Conservation (phyloP, 75 land plant genomes). For the Larix kaempferi region DNA sequence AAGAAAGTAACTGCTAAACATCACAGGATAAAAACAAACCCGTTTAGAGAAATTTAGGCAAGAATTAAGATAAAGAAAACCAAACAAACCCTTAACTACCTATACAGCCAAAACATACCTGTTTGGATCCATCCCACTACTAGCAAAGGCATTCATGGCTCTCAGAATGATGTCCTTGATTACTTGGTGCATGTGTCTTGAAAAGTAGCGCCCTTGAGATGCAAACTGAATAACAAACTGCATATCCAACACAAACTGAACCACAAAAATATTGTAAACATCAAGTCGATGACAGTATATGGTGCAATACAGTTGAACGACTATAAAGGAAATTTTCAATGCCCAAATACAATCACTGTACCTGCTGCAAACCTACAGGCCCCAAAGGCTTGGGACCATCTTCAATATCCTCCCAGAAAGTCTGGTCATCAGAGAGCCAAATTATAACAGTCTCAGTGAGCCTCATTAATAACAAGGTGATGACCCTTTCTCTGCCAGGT, state of each 20-base stretch:
- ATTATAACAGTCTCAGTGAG: conserved; percentile 84
- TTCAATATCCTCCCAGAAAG: conserved; percentile 95
- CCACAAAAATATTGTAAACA: conserved; percentile 7
- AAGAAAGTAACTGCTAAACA: conserved; percentile 4
- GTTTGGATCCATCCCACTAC: conserved; percentile 84
- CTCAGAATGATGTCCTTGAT: conserved; percentile 68
- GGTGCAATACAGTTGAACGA: neutral
- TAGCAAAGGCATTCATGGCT: conserved; percentile 79
- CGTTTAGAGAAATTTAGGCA: neutral
- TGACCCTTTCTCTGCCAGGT: conserved; percentile 91
- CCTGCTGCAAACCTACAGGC: conserved; percentile 89
- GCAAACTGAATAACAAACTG: conserved; percentile 83
- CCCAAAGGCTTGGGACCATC: conserved; percentile 72
- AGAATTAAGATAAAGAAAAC: neutral
- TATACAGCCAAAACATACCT: conserved; percentile 35
- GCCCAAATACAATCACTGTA: conserved; percentile 15
- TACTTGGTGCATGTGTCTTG: conserved; percentile 84
- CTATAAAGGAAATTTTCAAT: neutral
- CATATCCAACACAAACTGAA: conserved; percentile 94
- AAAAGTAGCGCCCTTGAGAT: conserved; percentile 78
- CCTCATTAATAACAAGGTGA: conserved; percentile 76
- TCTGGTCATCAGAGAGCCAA: conserved; percentile 85
- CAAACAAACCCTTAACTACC: neutral
- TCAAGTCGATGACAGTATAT: neutral
- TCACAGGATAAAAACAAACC: neutral